Evolutionary conservation across 345 rosid genomes (phyloP).

Genomic region (Erodium maritimum): DNA sequence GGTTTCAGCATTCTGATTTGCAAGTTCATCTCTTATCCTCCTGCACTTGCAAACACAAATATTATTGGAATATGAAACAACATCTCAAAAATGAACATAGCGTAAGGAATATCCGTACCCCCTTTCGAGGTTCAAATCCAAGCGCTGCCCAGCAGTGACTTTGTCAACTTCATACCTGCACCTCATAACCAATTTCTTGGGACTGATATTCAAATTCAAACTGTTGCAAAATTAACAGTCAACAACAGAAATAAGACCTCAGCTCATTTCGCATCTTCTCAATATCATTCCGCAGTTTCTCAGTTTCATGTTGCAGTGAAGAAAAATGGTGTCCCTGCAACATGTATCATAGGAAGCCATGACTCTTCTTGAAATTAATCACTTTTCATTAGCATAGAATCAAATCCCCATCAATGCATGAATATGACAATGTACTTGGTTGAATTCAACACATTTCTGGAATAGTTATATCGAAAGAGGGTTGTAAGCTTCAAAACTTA

Average conservation of each 20-base stretch:
- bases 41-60: slow-evolving; percentile 19
- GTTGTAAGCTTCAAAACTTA: background rate
- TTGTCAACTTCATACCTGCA: slow-evolving; percentile 82
- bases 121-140: slow-evolving; percentile 89
- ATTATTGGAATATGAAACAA: background rate
- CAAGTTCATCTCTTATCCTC: slow-evolving; percentile 69
- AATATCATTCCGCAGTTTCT: slow-evolving; percentile 67
- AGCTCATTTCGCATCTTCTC: slow-evolving; percentile 67
- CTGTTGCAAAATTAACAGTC: background rate
- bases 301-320: slow-evolving; percentile 68
- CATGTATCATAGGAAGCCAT: background rate
- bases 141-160: slow-evolving; percentile 75
- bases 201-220: slow-evolving; percentile 5
- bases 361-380: background rate
- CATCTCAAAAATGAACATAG: background rate
- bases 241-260: slow-evolving; percentile 29
- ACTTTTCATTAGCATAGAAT: too few species aligned
- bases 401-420: too few species aligned
- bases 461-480: background rate
- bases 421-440: background rate
- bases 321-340: slow-evolving; percentile 70
- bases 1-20: slow-evolving; percentile 63
- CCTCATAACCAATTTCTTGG: background rate
- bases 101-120: slow-evolving; percentile 33
- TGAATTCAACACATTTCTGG: background rate